A percentile compares a stretch with the other conserved stretches of the same genome.
Evolutionary conservation across 305 asterid species (phyloP).

Genomic region (Fraxinus floribunda): DNA sequence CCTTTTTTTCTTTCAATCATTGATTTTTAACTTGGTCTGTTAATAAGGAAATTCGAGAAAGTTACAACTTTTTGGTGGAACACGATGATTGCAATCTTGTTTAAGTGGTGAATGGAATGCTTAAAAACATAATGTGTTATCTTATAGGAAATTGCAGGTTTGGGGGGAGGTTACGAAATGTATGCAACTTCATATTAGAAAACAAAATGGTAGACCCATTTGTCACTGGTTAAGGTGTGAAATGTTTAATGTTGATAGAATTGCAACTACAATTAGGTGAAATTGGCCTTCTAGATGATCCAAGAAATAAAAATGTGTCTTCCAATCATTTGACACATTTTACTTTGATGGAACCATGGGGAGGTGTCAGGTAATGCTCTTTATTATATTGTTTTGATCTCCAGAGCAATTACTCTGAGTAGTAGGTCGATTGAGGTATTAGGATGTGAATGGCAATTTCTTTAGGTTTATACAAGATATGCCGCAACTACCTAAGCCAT

Average conservation of each 20-base stretch:
- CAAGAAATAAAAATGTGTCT: background rate
- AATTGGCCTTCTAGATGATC: background rate
- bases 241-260: background rate
- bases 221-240: background rate
- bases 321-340: background rate
- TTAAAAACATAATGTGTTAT: background rate
- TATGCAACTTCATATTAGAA: background rate
- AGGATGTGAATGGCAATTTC: background rate
- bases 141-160: background rate
- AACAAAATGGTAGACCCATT: background rate
- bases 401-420: background rate
- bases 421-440: background rate
- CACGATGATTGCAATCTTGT: background rate
- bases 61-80: background rate
- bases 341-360: background rate
- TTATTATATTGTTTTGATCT: background rate
- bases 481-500: background rate
- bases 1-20: background rate
- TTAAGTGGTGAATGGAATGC: background rate
- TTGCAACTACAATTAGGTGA: background rate
- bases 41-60: background rate
- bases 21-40: background rate
- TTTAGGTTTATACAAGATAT: background rate
- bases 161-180: background rate
- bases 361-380: background rate